A percentile compares a stretch with the other conserved stretches of the same genome.
These are phyloP conservation scores for Cupressus sempervirens DNA, from an alignment of 75 land plant genomes.

Conservation along the genomic window DNA sequence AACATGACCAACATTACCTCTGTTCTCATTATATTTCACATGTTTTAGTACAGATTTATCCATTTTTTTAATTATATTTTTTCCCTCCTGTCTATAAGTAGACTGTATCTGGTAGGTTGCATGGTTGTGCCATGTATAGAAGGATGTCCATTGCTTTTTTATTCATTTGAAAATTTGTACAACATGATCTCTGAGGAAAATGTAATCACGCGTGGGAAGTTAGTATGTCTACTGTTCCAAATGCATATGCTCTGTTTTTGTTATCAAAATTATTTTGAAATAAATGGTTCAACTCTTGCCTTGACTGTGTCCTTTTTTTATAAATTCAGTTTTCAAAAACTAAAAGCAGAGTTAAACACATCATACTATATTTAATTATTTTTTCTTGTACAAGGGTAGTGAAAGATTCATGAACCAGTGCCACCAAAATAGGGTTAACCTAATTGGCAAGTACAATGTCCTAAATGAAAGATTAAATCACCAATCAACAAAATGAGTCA, in stretches of 20 bases:
- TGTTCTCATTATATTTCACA: not conserved
- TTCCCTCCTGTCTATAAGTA: not conserved
- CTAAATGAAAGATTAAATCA: too few relatives aligned
- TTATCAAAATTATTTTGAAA: not conserved
- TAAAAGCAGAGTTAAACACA: too few relatives aligned
- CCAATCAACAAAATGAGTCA: not conserved
- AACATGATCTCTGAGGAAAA: not conserved
- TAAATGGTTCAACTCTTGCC: not conserved
- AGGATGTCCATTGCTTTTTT: not conserved
- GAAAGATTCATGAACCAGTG: not conserved
- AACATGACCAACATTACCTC: not conserved
- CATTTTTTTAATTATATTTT: not conserved
- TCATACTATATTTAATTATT: too few relatives aligned
- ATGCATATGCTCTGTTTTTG: not conserved
- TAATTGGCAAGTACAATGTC: not conserved
- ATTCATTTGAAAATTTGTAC: not conserved
- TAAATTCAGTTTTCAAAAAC: not conserved
- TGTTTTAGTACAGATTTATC: not conserved
- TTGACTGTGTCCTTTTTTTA: not conserved
- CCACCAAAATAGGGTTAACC: not conserved
- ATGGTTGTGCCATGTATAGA: not conserved
- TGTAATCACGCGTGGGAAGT: not conserved
- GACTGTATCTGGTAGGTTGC: not conserved
- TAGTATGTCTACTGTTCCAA: not conserved
- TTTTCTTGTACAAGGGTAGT: not conserved